These are phyloP conservation scores for Termitomyces eurrhizus DNA, from an alignment of 768 basidiomycete species.

Conservation along the genomic window DNA sequence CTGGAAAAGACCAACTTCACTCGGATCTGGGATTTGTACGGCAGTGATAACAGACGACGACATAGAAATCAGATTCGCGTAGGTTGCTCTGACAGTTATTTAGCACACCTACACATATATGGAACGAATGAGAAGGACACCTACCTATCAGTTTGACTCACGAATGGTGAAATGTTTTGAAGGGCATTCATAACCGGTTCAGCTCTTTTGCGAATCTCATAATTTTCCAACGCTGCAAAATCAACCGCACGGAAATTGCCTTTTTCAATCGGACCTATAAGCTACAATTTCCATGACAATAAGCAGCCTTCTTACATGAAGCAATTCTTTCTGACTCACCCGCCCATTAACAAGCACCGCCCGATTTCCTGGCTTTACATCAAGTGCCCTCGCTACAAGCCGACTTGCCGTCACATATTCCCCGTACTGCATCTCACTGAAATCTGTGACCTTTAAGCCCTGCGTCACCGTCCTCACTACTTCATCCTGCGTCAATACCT, in stretches of 20 bases:
- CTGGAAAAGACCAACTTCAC: constrained; percentile 70
- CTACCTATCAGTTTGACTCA: constrained; percentile 38
- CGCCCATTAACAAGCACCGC: constrained; percentile 26
- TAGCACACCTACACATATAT: neutral
- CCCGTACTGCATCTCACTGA: constrained; percentile 30
- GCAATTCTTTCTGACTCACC: neutral
- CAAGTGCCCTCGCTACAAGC: constrained; percentile 50
- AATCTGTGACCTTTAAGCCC: constrained; percentile 28
- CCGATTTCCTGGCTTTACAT: constrained; percentile 54
- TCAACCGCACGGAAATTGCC: constrained; percentile 68
- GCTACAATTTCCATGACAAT: constrained; percentile 33
- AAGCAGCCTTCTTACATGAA: neutral
- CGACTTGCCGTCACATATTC: constrained; percentile 43
- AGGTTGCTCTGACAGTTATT: constrained; percentile 39
- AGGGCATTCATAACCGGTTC: constrained; percentile 68
- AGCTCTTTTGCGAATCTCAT: constrained; percentile 71
- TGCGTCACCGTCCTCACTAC: constrained; percentile 30
- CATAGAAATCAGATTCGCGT: constrained; percentile 58
- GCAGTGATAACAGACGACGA: constrained; percentile 70
- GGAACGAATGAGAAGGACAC: constrained; percentile 16
- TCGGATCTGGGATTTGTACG: constrained; percentile 69
- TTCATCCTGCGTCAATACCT: constrained; percentile 29
- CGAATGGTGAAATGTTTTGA: constrained; percentile 41
- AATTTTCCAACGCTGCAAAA: constrained; percentile 64
- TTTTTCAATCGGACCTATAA: constrained; percentile 67